Percentiles rank a stretch among this genome's conserved stretches.
Evolutionary conservation across 192 early-diverging fungal species (phyloP).

Genomic region (Anaeromyces robustus): DNA sequence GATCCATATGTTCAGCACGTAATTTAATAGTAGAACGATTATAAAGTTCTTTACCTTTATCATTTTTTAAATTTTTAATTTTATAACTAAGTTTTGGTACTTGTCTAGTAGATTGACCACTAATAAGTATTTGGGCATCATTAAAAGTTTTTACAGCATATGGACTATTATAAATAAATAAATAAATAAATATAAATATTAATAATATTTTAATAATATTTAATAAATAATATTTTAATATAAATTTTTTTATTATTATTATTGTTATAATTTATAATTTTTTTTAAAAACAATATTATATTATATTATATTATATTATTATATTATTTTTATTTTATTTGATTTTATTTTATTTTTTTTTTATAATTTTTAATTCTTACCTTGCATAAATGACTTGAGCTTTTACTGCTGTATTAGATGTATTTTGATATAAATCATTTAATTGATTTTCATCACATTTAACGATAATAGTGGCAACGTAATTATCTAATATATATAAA

Average conservation of each 20-base stretch:
- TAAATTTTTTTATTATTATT: no score
- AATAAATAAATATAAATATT: background rate
- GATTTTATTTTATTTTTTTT: no score
- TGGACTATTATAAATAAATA: background rate
- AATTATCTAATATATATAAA: background rate
- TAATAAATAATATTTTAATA: background rate
- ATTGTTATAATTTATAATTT: no score
- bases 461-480: background rate
- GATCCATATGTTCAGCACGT: background rate
- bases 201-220: background rate
- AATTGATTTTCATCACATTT: background rate
- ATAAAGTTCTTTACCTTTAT: background rate
- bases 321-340: no score
- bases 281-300: no score
- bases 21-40: background rate
- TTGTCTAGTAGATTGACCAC: background rate
- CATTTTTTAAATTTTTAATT: background rate
- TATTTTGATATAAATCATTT: background rate
- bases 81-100: background rate
- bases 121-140: background rate
- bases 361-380: no score
- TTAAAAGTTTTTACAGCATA: background rate
- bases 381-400: background rate
- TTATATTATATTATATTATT: no score
- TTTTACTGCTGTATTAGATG: background rate